Evolutionary conservation across 2,329 filamentous ascomycete genomes (phyloP), one percentile per base, ranked within the genome.

Genomic region (Fusarium sp.): DNA sequence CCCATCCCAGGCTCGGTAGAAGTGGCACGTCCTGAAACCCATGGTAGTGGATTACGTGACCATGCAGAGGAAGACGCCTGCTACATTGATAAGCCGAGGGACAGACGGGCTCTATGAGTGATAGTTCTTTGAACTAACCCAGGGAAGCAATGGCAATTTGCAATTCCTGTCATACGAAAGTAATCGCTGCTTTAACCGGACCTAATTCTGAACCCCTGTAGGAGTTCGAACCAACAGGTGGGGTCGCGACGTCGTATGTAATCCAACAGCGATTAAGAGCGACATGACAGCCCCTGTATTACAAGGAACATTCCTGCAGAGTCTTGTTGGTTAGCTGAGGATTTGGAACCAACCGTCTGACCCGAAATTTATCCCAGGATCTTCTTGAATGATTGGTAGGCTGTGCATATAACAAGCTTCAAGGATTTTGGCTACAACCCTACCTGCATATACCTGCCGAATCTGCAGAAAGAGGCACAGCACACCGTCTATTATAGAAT

Each of bases 141-240:
- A 5, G 18, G 9, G 10, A 4, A 49, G 18, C 0, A 9, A 40
- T 40, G 32, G 12, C 8, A 16, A 24, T 40, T n/a, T 9, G 11
- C 1, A 16, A 38, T 25, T 13, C 24, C 48, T n/a, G 6, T 12
- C 15, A 18, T 52, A 9, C 22, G 6, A 38, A 20, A 27, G 34
- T 25, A n/a, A 12, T 40, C 24, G 22, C 48, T 52, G 48, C 48
- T 52, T 52, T 52, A 52, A 52, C 48, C 32, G 32, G 48, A 52
- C 32, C 48, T 52, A 52, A 27, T 41, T 52, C 18, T 41, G 9
- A 15, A 41, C 32, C 49, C 49, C 49, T 52, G 49, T 20, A 41
- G 5, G 20, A 18, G 24, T 53, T 43, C 13, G 13, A 20, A 25
- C 49, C 34, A 53, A 53, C 49, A 41, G 34, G 49, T 53, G 49